These are phyloP conservation scores for Cardamine chenopodiifolia DNA, from an alignment of 345 rosid species.

Conservation along the genomic window DNA sequence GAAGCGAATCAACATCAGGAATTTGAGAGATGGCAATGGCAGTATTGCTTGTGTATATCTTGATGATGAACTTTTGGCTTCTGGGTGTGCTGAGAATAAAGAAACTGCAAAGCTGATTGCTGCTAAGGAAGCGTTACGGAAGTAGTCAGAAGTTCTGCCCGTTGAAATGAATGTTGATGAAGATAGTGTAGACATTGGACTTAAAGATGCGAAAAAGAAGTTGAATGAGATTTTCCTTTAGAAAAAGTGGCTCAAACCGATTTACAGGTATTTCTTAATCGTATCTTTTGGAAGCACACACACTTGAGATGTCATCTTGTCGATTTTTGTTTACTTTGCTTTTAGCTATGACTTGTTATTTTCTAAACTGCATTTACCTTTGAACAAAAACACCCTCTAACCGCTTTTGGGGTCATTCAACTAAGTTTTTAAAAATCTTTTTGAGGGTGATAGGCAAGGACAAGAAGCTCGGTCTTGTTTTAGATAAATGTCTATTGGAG, in stretches of 20 bases:
- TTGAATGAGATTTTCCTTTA: slow-evolving; percentile 58
- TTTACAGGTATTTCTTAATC: slow-evolving; percentile 52
- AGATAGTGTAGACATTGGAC: slow-evolving; percentile 41
- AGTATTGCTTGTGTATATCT: slow-evolving; percentile 56
- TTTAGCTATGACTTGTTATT: neutral
- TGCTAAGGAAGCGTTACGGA: slow-evolving; percentile 56
- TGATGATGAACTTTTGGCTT: slow-evolving; percentile 55
- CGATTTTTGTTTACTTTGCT: neutral
- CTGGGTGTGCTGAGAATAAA: slow-evolving; percentile 59
- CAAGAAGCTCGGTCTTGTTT: neutral
- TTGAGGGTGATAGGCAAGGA: neutral
- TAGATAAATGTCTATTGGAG: slow-evolving; percentile 12
- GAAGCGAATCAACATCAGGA: slow-evolving; percentile 53
- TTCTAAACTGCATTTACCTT: too few species aligned
- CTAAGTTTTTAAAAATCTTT: neutral
- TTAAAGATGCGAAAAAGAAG: slow-evolving; percentile 64
- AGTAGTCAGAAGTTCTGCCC: slow-evolving; percentile 42
- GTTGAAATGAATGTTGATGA: slow-evolving; percentile 22
- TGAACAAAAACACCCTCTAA: neutral
- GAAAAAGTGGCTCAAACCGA: slow-evolving; percentile 72
- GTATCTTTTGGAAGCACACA: neutral
- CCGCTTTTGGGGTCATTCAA: neutral
- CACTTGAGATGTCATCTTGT: neutral
- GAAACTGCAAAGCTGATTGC: slow-evolving; percentile 75
- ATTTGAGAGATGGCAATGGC: slow-evolving; percentile 38